A percentile compares a stretch with the other conserved stretches of the same genome.
Conservation (phyloP, 306 rosid genomes). For the Dalbergia cultrata region DNA sequence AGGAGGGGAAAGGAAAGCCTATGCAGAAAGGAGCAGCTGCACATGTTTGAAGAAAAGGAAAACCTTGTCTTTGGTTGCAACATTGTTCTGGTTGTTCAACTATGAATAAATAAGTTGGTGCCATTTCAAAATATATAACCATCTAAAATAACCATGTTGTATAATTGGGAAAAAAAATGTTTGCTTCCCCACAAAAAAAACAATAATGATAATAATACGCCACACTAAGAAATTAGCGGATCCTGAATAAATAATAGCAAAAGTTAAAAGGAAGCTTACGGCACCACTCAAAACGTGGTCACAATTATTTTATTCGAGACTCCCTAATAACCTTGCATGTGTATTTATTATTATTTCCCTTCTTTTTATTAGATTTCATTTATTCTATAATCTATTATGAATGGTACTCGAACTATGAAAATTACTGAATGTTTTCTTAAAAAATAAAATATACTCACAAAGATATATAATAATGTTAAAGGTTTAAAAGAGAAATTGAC, state of each 20-base stretch:
- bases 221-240: too few relatives aligned
- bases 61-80: not conserved
- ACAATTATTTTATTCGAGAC: too few relatives aligned
- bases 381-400: not conserved
- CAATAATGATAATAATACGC: too few relatives aligned
- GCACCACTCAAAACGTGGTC: too few relatives aligned
- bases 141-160: not conserved
- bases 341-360: too few relatives aligned
- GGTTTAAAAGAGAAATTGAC: not conserved
- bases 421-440: too few relatives aligned
- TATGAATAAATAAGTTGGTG: too few relatives aligned
- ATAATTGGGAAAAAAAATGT: not conserved
- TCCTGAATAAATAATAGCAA: too few relatives aligned
- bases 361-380: not conserved
- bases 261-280: too few relatives aligned
- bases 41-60: constrained; percentile 42
- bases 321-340: too few relatives aligned
- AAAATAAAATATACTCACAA: too few relatives aligned
- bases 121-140: too few relatives aligned
- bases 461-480: not conserved
- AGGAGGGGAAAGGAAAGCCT: not conserved
- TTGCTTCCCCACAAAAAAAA: not conserved
- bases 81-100: not conserved
- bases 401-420: not conserved
- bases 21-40: constrained; percentile 29